A percentile compares a stretch with the other conserved stretches of the same genome.
Evolutionary conservation across 2,329 filamentous ascomycete genomes (phyloP).

Genomic region (Xylaria sp.): DNA sequence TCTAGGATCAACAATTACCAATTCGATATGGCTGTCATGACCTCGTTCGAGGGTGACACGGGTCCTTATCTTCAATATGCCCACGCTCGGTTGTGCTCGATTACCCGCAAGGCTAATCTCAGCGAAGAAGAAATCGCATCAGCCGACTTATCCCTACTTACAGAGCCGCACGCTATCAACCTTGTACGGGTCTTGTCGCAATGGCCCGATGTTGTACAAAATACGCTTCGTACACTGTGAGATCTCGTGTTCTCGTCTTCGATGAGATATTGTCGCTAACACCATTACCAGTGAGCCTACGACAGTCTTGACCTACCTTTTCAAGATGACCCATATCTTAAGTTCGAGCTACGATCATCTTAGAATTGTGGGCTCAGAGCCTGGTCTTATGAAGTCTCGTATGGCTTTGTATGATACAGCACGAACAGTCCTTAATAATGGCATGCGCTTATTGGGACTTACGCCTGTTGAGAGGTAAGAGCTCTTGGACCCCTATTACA

Average conservation of each 20-base stretch:
- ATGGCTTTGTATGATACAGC: slow-evolving; percentile 83
- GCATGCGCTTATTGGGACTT: slow-evolving; percentile 83
- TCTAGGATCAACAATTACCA: slow-evolving; percentile 61
- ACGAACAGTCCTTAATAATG: slow-evolving; percentile 80
- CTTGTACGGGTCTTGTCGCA: slow-evolving; percentile 79
- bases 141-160: slow-evolving; percentile 70
- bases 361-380: slow-evolving; percentile 82
- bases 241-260: not conserved
- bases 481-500: not conserved
- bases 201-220: slow-evolving; percentile 86
- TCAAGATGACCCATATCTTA: slow-evolving; percentile 83
- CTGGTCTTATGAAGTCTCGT: slow-evolving; percentile 75
- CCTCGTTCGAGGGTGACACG: slow-evolving; percentile 77
- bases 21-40: slow-evolving; percentile 79
- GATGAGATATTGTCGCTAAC: slow-evolving; percentile 13
- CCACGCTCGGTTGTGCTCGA: slow-evolving; percentile 69
- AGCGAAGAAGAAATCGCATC: slow-evolving; percentile 54
- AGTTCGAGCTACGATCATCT: slow-evolving; percentile 85
- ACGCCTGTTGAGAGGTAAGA: slow-evolving; percentile 74
- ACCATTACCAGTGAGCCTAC: slow-evolving; percentile 65
- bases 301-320: slow-evolving; percentile 66
- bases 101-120: slow-evolving; percentile 50
- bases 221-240: slow-evolving; percentile 80
- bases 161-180: slow-evolving; percentile 67
- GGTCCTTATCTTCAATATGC: slow-evolving; percentile 80